Percentiles rank a stretch among this genome's conserved stretches.
These are phyloP conservation scores for Saturnispora halmiae DNA, from an alignment of 805 yeast genomes.

Conservation along the genomic window DNA sequence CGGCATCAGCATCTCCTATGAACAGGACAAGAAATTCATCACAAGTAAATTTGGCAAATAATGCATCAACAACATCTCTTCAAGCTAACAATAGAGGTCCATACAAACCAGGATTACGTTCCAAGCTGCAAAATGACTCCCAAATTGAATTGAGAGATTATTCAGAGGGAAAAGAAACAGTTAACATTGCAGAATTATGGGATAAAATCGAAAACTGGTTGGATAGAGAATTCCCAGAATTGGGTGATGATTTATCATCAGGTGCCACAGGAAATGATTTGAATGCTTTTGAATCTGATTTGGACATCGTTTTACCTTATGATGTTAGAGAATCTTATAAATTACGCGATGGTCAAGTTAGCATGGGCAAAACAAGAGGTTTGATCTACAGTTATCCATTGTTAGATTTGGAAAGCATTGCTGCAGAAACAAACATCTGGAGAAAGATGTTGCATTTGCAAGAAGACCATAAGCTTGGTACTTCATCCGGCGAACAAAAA, in stretches of 20 bases:
- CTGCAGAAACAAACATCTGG: constrained; percentile 80
- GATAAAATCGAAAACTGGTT: constrained; percentile 83
- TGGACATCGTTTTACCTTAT: constrained; percentile 63
- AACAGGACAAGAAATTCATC: constrained; percentile 20
- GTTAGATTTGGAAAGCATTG: constrained; percentile 71
- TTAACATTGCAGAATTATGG: constrained; percentile 78
- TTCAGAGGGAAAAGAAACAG: constrained; percentile 40
- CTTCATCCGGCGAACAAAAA: constrained; percentile 31
- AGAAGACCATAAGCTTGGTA: constrained; percentile 16
- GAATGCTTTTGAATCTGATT: constrained; percentile 73
- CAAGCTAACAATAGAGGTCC: constrained; percentile 19
- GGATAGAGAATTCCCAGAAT: constrained; percentile 66
- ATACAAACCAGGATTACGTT: constrained; percentile 34
- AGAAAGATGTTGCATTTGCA: constrained; percentile 43
- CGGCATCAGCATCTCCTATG: constrained; percentile 25
- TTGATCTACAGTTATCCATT: constrained; percentile 72
- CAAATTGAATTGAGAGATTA: constrained; percentile 47
- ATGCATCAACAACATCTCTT: constrained; percentile 25
- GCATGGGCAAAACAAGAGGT: constrained; percentile 66
- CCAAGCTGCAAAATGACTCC: constrained; percentile 33
- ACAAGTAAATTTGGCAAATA: constrained; percentile 23
- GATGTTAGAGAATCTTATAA: constrained; percentile 74
- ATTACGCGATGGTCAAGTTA: constrained; percentile 87
- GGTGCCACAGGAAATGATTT: constrained; percentile 78
- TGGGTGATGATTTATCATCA: constrained; percentile 65